phyloP scores from a whole-genome alignment of 306 rosid genomes.

The Styphnolobium japonicum region DNA sequence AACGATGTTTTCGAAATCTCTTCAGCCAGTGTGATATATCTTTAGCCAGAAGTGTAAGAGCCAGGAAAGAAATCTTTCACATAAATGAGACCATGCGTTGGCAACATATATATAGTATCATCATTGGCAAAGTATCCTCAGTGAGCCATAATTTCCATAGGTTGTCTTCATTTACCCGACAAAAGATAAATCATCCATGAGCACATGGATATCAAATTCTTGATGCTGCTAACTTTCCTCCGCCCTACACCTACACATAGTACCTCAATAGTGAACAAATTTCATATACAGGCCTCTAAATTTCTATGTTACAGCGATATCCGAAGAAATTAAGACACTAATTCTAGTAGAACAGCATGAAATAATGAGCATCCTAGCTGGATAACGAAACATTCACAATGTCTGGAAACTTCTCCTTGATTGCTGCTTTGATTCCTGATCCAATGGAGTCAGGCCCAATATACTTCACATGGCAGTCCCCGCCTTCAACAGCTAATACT shows the following conservation, averaged over 20 bases:
- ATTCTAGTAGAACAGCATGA: background rate
- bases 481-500: conserved; percentile 66
- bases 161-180: too few species aligned
- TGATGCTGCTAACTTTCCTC: background rate
- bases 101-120: background rate
- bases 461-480: conserved; percentile 64
- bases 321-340: background rate
- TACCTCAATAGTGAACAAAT: background rate
- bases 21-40: background rate
- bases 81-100: too few species aligned
- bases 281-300: background rate
- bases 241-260: background rate
- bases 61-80: background rate
- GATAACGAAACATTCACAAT: conserved; percentile 63
- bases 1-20: background rate
- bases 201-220: background rate
- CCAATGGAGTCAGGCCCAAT: conserved; percentile 89
- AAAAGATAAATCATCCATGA: background rate
- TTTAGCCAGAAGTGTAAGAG: background rate
- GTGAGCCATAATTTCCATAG: background rate
- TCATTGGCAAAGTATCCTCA: background rate
- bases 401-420: conserved; percentile 88
- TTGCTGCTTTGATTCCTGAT: conserved; percentile 87
- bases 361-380: conserved; percentile 23
- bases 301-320: background rate